A percentile compares a stretch with the other conserved stretches of the same genome.
phyloP scores from a whole-genome alignment of 1,284 basidiomycete genomes.

The Calocybe gambosa region DNA sequence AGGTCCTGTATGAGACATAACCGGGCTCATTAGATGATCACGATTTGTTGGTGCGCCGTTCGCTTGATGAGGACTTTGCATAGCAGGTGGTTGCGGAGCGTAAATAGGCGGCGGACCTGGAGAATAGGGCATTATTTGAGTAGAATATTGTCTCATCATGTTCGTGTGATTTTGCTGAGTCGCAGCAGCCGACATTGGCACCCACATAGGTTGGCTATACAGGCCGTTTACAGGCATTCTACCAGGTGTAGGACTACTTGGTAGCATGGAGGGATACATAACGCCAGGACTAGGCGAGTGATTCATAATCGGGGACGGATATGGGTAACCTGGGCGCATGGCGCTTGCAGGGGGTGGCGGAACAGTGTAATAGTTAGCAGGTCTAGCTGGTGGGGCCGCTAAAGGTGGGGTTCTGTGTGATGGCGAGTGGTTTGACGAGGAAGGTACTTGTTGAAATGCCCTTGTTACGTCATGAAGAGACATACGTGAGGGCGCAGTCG shows the following conservation, averaged over 20 bases:
- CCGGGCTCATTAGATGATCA: conserved; percentile 62
- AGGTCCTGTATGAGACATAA: conserved; percentile 48
- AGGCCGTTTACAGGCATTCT: conserved; percentile 56
- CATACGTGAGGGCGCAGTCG: conserved; percentile 61
- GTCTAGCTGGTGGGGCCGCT: conserved; percentile 38
- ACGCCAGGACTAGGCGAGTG: conserved; percentile 58
- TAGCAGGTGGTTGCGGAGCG: conserved; percentile 34
- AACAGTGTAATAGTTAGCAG: conserved; percentile 21
- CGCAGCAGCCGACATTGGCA: conserved; percentile 40
- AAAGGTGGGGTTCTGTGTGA: conserved; percentile 42
- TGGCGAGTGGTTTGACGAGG: conserved; percentile 37
- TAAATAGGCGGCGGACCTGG: conserved; percentile 48
- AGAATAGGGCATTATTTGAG: conserved; percentile 58
- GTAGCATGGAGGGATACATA: conserved; percentile 55
- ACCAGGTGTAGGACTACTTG: conserved; percentile 54
- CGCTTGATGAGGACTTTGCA: conserved; percentile 38
- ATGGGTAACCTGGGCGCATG: conserved; percentile 53
- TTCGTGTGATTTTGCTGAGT: conserved; percentile 40
- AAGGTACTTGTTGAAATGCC: conserved; percentile 77
- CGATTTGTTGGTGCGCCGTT: conserved; percentile 38
- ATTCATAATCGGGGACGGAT: conserved; percentile 62
- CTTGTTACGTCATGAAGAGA: conserved; percentile 74
- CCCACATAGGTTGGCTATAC: conserved; percentile 62
- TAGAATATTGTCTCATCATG: conserved; percentile 62
- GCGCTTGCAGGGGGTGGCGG: conserved; percentile 30